Conservation (phyloP, 805 yeast species). For the Monosporozyma solicola region DNA sequence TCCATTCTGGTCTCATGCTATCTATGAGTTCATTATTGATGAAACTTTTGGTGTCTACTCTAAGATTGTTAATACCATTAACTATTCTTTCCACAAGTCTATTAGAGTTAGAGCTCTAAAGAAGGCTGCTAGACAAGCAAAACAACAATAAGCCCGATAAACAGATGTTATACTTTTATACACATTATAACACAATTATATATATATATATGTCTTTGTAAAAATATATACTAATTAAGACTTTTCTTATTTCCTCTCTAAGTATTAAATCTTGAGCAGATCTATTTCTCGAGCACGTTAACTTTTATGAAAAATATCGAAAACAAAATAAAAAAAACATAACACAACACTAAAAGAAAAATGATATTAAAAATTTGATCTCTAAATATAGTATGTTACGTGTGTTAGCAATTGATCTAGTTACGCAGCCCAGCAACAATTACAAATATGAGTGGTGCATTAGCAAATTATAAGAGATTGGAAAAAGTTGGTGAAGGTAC, state of each 20-base stretch:
- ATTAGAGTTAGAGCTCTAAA: slow-evolving; percentile 77
- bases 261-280: not conserved
- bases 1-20: slow-evolving; percentile 91
- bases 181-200: not conserved
- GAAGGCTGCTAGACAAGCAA: slow-evolving; percentile 37
- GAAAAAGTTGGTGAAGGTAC: slow-evolving; percentile 98
- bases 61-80: slow-evolving; percentile 55
- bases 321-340: not conserved
- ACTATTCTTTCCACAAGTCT: slow-evolving; percentile 65
- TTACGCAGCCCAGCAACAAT: not conserved
- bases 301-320: not conserved
- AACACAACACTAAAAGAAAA: not conserved
- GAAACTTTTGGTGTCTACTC: slow-evolving; percentile 78
- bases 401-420: not conserved
- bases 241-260: not conserved
- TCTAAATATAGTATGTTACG: not conserved
- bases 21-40: slow-evolving; percentile 77
- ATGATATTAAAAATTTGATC: not conserved
- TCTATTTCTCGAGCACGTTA: not conserved
- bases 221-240: not conserved
- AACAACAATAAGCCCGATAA: slow-evolving; percentile 12
- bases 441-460: slow-evolving; percentile 59
- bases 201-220: not conserved
- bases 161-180: not conserved
- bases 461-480: slow-evolving; percentile 84